These are phyloP conservation scores for Musa troglodytarum DNA, from an alignment of 176 grass and related monocot genomes.

Conservation along the genomic window DNA sequence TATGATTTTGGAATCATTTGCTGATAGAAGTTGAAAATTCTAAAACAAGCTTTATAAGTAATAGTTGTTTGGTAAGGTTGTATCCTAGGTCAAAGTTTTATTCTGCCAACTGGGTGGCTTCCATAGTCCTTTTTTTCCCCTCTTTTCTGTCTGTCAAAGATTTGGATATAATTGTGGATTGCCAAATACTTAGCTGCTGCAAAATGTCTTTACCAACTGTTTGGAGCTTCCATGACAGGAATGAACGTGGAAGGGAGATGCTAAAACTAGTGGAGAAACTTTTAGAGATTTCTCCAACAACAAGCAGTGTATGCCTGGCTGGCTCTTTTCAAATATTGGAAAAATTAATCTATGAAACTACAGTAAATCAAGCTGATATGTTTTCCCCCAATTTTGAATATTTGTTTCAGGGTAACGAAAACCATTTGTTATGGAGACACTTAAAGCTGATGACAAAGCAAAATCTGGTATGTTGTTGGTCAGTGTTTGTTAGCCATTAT, in stretches of 20 bases:
- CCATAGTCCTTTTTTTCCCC: too few species aligned
- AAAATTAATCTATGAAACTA: background rate
- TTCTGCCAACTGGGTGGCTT: background rate
- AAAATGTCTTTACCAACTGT: background rate
- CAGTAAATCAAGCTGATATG: background rate
- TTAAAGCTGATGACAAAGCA: constrained; percentile 87
- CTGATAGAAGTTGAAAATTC: background rate
- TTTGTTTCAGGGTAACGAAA: constrained; percentile 55
- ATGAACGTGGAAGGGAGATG: constrained; percentile 80
- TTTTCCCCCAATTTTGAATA: background rate
- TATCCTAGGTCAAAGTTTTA: background rate
- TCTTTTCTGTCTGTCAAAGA: too few species aligned
- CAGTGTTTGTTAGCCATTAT: background rate
- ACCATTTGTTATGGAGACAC: constrained; percentile 88
- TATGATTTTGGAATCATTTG: background rate
- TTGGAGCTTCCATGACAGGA: constrained; percentile 31
- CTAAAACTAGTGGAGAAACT: constrained; percentile 64
- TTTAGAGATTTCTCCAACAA: constrained; percentile 66
- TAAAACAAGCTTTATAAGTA: background rate
- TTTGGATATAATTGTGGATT: background rate
- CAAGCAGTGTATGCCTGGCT: constrained; percentile 47
- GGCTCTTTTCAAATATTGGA: background rate
- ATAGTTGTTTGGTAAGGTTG: background rate
- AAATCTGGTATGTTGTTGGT: constrained; percentile 50
- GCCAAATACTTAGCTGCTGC: background rate